Evolutionary conservation across 1,139 yeast species (phyloP).

Genomic region (Geotrichum histeridarum): DNA sequence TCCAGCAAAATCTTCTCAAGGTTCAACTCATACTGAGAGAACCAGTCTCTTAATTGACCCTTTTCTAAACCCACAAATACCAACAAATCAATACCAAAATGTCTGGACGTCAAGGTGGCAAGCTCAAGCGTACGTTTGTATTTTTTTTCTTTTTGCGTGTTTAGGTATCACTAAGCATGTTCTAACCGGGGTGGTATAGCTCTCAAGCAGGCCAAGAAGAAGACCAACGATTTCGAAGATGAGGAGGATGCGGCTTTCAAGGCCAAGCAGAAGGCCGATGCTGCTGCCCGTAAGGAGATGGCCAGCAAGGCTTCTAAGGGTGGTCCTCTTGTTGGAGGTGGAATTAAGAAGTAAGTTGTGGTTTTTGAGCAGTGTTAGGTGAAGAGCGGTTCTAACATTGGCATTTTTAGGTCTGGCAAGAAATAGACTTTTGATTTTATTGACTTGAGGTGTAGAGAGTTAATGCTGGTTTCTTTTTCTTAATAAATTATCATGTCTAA

Average conservation of each 20-base stretch:
- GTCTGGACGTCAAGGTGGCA: slow-evolving; percentile 49
- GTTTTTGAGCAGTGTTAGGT: not conserved
- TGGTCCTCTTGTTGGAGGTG: slow-evolving; percentile 89
- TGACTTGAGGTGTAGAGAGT: not conserved
- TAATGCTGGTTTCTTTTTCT: no score
- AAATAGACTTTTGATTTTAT: slow-evolving; percentile 20
- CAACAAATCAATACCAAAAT: slow-evolving; percentile 27
- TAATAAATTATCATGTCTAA: no score
- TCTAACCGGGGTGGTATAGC: slow-evolving; percentile 28
- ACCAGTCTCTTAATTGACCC: no score
- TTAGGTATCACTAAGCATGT: not conserved
- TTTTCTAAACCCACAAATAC: not conserved
- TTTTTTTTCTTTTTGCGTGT: not conserved
- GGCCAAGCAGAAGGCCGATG: slow-evolving; percentile 92
- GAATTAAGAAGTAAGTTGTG: slow-evolving; percentile 71
- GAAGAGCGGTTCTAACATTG: not conserved
- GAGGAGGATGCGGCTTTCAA: slow-evolving; percentile 88
- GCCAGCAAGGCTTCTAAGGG: slow-evolving; percentile 83
- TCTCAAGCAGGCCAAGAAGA: slow-evolving; percentile 48
- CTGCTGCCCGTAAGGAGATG: slow-evolving; percentile 86
- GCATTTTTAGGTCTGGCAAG: slow-evolving; percentile 27
- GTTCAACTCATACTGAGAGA: not conserved
- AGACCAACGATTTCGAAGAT: slow-evolving; percentile 65
- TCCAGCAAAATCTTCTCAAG: slow-evolving; percentile 3
- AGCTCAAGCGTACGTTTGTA: slow-evolving; percentile 41